phyloP scores from a whole-genome alignment of 345 rosid species.

The Noccaea bulbosa region DNA sequence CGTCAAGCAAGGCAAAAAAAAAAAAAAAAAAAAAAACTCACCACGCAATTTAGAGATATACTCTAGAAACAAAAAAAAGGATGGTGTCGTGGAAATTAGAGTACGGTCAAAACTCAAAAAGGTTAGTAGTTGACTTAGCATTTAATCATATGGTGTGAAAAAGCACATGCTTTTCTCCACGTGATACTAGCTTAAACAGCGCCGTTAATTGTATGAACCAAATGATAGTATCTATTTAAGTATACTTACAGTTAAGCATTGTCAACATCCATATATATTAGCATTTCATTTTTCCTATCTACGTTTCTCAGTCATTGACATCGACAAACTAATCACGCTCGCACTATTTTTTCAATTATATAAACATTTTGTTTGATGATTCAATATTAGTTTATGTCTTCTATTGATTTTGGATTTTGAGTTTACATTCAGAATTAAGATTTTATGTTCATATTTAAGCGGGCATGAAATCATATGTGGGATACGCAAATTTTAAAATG shows the following conservation, averaged over 20 bases:
- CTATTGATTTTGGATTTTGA: too few species aligned
- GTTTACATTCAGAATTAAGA: too few species aligned
- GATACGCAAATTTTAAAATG: too few species aligned
- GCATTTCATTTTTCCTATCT: not conserved
- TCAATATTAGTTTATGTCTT: too few species aligned
- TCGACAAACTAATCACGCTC: not conserved
- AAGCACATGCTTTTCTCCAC: constrained; percentile 42
- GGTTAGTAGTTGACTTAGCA: constrained; percentile 43
- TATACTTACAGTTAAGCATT: not conserved
- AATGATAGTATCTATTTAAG: constrained; percentile 1
- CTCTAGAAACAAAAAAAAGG: not conserved
- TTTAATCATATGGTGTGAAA: constrained; percentile 27
- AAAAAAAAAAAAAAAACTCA: too few species aligned
- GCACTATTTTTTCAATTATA: not conserved
- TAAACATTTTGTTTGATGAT: too few species aligned
- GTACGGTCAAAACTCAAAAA: constrained; percentile 38
- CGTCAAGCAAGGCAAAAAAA: too few species aligned
- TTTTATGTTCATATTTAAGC: too few species aligned
- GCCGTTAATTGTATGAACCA: constrained; percentile 31
- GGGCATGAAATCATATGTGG: too few species aligned
- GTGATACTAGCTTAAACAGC: constrained; percentile 42
- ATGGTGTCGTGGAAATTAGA: constrained; percentile 26
- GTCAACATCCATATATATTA: constrained; percentile 24
- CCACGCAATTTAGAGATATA: too few species aligned
- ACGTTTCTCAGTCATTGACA: constrained; percentile 2